Evolutionary conservation across 768 basidiomycete genomes (phyloP).

Genomic region (Paxillus rubicundulus): DNA sequence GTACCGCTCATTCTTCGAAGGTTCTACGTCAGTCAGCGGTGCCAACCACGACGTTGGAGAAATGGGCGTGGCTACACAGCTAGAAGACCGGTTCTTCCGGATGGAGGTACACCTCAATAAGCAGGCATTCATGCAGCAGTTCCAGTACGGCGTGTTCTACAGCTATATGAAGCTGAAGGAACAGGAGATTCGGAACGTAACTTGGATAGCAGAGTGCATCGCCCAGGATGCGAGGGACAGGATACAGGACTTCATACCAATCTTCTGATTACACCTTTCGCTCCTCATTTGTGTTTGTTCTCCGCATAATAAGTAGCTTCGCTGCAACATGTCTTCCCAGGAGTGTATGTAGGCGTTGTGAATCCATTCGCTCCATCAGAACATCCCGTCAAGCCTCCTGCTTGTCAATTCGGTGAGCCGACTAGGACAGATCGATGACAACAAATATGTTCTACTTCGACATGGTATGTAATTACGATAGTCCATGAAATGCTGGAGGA

Average conservation of each 20-base stretch:
- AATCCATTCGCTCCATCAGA: too few species aligned
- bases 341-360: not conserved
- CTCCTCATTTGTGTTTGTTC: conserved; percentile 1
- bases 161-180: conserved; percentile 91
- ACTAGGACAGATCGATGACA: too few species aligned
- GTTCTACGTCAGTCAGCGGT: conserved; percentile 35
- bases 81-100: conserved; percentile 94
- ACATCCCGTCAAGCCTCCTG: too few species aligned
- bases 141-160: conserved; percentile 92
- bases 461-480: not conserved
- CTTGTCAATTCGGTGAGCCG: too few species aligned
- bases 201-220: conserved; percentile 97
- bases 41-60: conserved; percentile 38
- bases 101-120: conserved; percentile 95
- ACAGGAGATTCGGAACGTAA: conserved; percentile 84
- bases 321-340: not conserved
- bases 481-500: not conserved
- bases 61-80: conserved; percentile 54
- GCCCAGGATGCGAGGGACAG: conserved; percentile 95
- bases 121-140: conserved; percentile 92
- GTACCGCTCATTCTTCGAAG: conserved; percentile 87
- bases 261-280: conserved; percentile 52
- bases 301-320: conserved; percentile 1
- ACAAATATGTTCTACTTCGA: not conserved
- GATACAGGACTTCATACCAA: conserved; percentile 93